Conservation (phyloP, 2,329 filamentous ascomycete genomes). For the Pseudogymnoascus pannorum region DNA sequence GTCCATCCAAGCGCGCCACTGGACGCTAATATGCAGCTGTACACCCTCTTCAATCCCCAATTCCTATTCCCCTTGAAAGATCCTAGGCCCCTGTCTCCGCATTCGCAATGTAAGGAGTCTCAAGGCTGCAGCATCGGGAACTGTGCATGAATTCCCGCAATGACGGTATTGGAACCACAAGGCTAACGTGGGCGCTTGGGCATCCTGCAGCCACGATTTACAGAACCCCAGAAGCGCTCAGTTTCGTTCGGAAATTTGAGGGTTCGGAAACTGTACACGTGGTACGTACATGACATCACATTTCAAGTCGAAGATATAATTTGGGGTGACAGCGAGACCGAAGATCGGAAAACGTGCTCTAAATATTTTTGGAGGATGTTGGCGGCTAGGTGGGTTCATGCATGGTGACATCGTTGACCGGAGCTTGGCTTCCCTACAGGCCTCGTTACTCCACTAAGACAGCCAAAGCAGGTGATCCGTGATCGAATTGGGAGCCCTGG, state of each 20-base stretch:
- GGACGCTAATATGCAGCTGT: neutral
- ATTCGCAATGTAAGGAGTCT: neutral
- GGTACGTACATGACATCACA: constrained; percentile 6
- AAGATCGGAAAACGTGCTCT: constrained; percentile 1
- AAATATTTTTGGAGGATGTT: neutral
- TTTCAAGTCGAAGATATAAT: neutral
- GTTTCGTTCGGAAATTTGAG: neutral
- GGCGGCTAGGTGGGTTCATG: neutral
- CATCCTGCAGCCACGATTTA: neutral
- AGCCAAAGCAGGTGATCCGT: neutral
- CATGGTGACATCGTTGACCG: neutral
- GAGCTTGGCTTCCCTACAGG: neutral
- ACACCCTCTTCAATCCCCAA: neutral
- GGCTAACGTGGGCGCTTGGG: neutral
- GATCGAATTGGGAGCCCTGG: neutral
- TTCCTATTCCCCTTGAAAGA: neutral
- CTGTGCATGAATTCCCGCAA: neutral
- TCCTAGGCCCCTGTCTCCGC: neutral
- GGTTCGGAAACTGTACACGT: constrained; percentile 3
- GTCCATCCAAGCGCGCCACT: neutral
- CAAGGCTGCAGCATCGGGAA: neutral
- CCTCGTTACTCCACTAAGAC: neutral
- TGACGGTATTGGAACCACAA: constrained; percentile 2
- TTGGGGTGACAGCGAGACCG: neutral
- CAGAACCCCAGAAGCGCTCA: neutral